Evolutionary conservation across 495 filamentous ascomycete genomes (phyloP).

Genomic region (Bombardia bombarda): DNA sequence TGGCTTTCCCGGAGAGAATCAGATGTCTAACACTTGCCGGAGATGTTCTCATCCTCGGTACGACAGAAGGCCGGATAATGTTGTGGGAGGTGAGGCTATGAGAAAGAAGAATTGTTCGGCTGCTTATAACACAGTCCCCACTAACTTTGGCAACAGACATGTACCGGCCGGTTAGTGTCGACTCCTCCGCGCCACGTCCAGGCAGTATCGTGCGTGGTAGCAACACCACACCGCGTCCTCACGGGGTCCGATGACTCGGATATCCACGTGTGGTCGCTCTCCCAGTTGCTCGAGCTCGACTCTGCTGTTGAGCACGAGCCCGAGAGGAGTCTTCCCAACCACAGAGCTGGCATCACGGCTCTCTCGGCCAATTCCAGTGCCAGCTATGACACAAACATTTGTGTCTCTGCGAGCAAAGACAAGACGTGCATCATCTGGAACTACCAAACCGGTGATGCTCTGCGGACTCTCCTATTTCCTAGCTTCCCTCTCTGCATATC

Average conservation of each 20-base stretch:
- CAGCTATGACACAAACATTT: constrained; percentile 58
- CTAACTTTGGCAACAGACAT: constrained; percentile 45
- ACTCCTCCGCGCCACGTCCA: constrained; percentile 87
- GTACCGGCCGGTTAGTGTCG: constrained; percentile 77
- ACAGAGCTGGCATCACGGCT: constrained; percentile 69
- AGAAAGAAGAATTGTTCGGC: neutral
- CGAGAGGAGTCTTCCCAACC: constrained; percentile 64
- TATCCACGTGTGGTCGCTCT: constrained; percentile 82
- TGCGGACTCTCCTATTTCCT: constrained; percentile 75
- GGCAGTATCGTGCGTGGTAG: constrained; percentile 66
- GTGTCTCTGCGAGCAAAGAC: constrained; percentile 70
- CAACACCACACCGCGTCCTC: constrained; percentile 68
- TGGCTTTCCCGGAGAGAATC: constrained; percentile 81
- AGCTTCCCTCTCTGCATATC: constrained; percentile 61
- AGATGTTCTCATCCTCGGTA: constrained; percentile 75
- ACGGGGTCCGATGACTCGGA: constrained; percentile 86
- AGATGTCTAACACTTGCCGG: constrained; percentile 57
- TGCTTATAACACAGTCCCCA: neutral
- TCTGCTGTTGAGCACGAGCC: constrained; percentile 44
- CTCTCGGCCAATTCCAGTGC: constrained; percentile 59
- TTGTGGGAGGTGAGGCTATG: constrained; percentile 75
- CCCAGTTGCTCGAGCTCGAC: constrained; percentile 57
- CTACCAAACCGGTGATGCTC: constrained; percentile 62
- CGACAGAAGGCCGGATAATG: constrained; percentile 74
- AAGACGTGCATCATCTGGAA: constrained; percentile 85